These are phyloP conservation scores for Arabis alpina DNA, from an alignment of 345 rosid species.

Conservation along the genomic window DNA sequence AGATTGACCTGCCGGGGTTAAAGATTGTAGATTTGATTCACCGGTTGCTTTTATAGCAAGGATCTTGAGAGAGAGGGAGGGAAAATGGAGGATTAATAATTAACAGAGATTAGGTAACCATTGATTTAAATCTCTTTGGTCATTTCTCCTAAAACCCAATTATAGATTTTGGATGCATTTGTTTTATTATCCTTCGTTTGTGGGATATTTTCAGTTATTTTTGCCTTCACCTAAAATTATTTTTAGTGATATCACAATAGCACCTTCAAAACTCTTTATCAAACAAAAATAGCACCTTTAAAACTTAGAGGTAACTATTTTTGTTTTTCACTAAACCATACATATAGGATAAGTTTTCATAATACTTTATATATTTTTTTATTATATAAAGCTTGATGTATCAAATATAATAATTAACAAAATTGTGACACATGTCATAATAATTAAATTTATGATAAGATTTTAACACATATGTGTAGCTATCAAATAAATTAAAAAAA, in stretches of 20 bases:
- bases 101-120: constrained; percentile 22
- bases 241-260: constrained; percentile 12
- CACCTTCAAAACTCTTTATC: too few relatives aligned
- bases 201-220: constrained; percentile 15
- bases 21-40: neutral
- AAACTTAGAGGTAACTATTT: constrained; percentile 22
- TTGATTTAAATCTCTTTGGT: constrained; percentile 20
- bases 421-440: too few relatives aligned
- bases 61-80: neutral
- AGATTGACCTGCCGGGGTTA: constrained; percentile 5
- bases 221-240: constrained; percentile 13
- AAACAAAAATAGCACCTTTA: too few relatives aligned
- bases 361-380: too few relatives aligned
- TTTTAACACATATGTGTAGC: too few relatives aligned
- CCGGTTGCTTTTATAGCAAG: constrained; percentile 29
- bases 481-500: too few relatives aligned
- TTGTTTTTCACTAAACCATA: neutral
- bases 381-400: too few relatives aligned
- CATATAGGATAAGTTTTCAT: neutral
- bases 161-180: constrained; percentile 26
- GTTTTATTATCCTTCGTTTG: constrained; percentile 35
- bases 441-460: too few relatives aligned
- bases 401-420: too few relatives aligned
- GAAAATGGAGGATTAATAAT: constrained; percentile 26
- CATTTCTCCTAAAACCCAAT: constrained; percentile 19